Evolutionary conservation across 805 yeast genomes (phyloP).

Genomic region (Kuraishia hungarica): DNA sequence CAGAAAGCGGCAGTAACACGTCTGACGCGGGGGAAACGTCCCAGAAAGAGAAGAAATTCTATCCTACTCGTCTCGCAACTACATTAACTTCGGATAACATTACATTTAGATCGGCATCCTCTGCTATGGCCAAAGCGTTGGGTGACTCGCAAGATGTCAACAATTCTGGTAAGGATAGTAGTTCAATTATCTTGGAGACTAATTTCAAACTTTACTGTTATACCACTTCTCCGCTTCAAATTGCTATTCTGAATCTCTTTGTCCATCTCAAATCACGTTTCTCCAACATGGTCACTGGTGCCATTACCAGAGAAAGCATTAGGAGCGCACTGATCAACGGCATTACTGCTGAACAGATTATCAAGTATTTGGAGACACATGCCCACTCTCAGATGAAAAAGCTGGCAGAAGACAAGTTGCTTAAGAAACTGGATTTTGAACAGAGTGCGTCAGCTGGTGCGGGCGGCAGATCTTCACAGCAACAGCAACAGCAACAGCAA

Average conservation of each 20-base stretch:
- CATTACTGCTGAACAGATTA: slow-evolving; percentile 90
- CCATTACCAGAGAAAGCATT: slow-evolving; percentile 85
- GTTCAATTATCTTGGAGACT: slow-evolving; percentile 84
- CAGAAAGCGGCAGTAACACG: slow-evolving; percentile 7
- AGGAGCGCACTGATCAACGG: slow-evolving; percentile 80
- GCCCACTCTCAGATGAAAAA: slow-evolving; percentile 90
- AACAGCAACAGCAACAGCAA: slow-evolving; percentile 17
- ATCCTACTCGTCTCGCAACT: slow-evolving; percentile 87
- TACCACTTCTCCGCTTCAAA: slow-evolving; percentile 89
- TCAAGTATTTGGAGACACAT: slow-evolving; percentile 80
- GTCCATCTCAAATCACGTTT: slow-evolving; percentile 81
- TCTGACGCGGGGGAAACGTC: slow-evolving; percentile 33
- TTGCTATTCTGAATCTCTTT: slow-evolving; percentile 83
- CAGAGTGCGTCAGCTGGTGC: slow-evolving; percentile 30
- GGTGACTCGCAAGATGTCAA: slow-evolving; percentile 21
- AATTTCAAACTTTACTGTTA: slow-evolving; percentile 90
- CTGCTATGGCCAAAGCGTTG: slow-evolving; percentile 65
- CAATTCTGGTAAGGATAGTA: slow-evolving; percentile 25
- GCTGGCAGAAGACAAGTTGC: slow-evolving; percentile 58
- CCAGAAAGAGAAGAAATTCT: slow-evolving; percentile 42
- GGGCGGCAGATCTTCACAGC: background rate
- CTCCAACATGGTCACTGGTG: slow-evolving; percentile 88
- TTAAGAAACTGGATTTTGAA: slow-evolving; percentile 60
- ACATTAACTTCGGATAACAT: slow-evolving; percentile 80
- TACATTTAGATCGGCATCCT: slow-evolving; percentile 62